Evolutionary conservation across 2,329 filamentous ascomycete species (phyloP).

Genomic region (Epichloe gansuensis): DNA sequence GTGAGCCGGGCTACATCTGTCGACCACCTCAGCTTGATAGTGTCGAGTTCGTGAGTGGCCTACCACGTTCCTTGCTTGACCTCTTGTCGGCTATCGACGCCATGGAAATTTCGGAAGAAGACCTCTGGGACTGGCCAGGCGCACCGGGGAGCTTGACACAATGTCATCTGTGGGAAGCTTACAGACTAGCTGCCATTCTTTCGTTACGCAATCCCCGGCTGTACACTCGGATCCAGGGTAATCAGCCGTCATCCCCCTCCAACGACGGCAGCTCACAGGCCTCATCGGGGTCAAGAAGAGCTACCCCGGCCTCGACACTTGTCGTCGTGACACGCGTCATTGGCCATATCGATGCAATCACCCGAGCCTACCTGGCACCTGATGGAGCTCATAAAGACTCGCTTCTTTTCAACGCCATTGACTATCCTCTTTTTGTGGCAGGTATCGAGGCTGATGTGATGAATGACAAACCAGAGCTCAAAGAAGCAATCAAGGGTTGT

Average conservation of each 20-base stretch:
- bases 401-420: slow-evolving; percentile 3
- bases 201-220: not conserved
- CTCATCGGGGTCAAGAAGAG: not conserved
- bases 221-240: not conserved
- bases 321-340: not conserved
- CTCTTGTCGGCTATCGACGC: not conserved
- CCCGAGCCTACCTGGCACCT: not conserved
- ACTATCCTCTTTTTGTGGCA: slow-evolving; percentile 1
- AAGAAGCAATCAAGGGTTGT: not conserved
- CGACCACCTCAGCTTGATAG: slow-evolving; percentile 1
- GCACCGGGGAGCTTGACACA: not conserved
- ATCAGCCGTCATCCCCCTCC: not conserved
- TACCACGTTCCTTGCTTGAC: slow-evolving; percentile 1
- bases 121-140: slow-evolving; percentile 3
- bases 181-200: not conserved
- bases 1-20: slow-evolving; percentile 1
- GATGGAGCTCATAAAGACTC: not conserved
- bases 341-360: slow-evolving; percentile 1
- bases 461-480: not conserved
- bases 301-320: not conserved
- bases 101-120: not conserved
- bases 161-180: slow-evolving; percentile 2
- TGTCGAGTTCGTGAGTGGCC: slow-evolving; percentile 1
- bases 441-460: slow-evolving; percentile 1
- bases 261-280: not conserved